Conservation (phyloP, 768 basidiomycete genomes). For the Lentinula sp. region DNA sequence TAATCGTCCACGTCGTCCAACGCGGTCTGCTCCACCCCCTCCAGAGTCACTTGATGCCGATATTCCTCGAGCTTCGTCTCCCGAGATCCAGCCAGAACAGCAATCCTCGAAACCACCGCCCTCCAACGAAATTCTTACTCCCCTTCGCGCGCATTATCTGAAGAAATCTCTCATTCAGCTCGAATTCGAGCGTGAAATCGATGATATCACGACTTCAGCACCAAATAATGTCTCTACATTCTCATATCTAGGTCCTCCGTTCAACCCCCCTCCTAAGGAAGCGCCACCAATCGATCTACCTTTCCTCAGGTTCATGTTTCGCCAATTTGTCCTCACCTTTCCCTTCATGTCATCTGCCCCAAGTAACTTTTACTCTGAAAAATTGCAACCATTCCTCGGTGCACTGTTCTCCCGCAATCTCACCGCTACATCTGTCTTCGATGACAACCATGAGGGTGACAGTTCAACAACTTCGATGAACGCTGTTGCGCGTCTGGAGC, state of each 20-base stretch:
- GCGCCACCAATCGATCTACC: slow-evolving; percentile 68
- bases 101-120: slow-evolving; percentile 1
- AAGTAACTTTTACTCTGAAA: slow-evolving; percentile 86
- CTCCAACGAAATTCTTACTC: slow-evolving; percentile 48
- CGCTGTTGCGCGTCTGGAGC: slow-evolving; percentile 73
- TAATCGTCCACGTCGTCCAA: slow-evolving; percentile 6
- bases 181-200: slow-evolving; percentile 78
- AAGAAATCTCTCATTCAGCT: slow-evolving; percentile 93
- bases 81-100: slow-evolving; percentile 9
- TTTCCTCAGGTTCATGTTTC: slow-evolving; percentile 84
- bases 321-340: slow-evolving; percentile 90
- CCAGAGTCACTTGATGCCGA: not conserved
- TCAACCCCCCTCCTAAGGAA: slow-evolving; percentile 62
- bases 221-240: slow-evolving; percentile 55
- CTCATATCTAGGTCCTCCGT: slow-evolving; percentile 86
- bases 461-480: slow-evolving; percentile 61
- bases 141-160: slow-evolving; percentile 93
- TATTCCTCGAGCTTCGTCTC: slow-evolving; percentile 7
- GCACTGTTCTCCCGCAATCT: slow-evolving; percentile 80
- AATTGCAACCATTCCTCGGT: slow-evolving; percentile 91
- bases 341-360: slow-evolving; percentile 91
- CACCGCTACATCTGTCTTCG: slow-evolving; percentile 52
- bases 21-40: slow-evolving; percentile 3
- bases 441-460: slow-evolving; percentile 44
- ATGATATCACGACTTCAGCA: slow-evolving; percentile 48